Base-by-base conservation (phyloP, 1,139 yeast species). In the Suhomyces chickasaworum region DNA sequence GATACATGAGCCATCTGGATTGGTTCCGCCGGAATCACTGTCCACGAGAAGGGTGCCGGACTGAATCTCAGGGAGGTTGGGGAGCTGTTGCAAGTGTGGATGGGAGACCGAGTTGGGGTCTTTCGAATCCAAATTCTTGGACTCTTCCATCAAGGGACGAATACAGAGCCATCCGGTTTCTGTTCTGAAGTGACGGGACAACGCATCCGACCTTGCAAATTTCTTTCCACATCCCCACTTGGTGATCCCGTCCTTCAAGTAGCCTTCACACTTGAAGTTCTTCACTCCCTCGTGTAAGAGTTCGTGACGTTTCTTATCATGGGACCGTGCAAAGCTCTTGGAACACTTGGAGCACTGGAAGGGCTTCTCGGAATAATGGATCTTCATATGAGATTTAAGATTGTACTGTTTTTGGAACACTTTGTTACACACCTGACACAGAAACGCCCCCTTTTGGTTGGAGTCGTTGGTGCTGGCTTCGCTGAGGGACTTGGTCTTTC, bases 201-300 rank as follows among this genome's bases (percentile, higher is more conserved):
- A 66, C 0, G 84, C 85, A 57, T 80, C 85, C 23, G 80, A 73
- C 36, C 84, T 60, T 7, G 84, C 83, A 62, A 80, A 80, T 50
- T 70, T 71, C 63, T 77, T 78, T 23, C 82, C 81, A 60, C 84
- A 80, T 1, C 85, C 85, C 85, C 84, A 80, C 52, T 62, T 66
- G 1, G 82, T 77, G 15, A 57, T 60, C 0, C 82, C 82, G 53
- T 80, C 81, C 47, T 69, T 72, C 50, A 80, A 61, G 37, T 63
- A 64, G 4, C 84, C 84, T 53, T 78, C 80, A 59, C 85, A 80
- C 52, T 71, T 71, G 61, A 78, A 80, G 55, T 75, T 80, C 65
- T 77, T 78, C 41, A 71, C 74, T 3, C 84, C 83, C 22, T 73
- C 76, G 54, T 80, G 85, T 7, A 80, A 60, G 33, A 71, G 61